Percentiles rank a stretch among this genome's conserved stretches.
Evolutionary conservation across 78 protist species (phyloP).

Genomic region (Monocercomonoides exilis): DNA sequence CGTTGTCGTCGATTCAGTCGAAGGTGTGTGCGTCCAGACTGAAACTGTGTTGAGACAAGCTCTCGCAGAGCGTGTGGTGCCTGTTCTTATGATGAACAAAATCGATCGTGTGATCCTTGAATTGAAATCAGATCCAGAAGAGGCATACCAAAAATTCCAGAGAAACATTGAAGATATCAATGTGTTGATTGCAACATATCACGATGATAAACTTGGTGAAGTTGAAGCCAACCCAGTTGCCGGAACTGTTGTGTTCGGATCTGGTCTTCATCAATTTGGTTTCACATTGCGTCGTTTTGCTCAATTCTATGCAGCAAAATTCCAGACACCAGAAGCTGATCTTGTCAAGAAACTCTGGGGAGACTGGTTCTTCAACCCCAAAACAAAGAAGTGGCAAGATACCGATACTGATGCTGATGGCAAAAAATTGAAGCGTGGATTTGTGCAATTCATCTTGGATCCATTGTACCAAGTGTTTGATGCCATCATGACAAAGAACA

Average conservation of each 20-base stretch:
- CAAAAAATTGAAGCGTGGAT: constrained; percentile 70
- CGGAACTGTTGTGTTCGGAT: constrained; percentile 92
- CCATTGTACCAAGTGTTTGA: constrained; percentile 85
- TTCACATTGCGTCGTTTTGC: constrained; percentile 68
- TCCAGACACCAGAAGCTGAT: constrained; percentile 56
- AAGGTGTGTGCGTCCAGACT: constrained; percentile 99
- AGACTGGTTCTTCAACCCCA: constrained; percentile 83
- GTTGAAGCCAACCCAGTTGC: constrained; percentile 66
- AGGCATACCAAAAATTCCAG: constrained; percentile 55
- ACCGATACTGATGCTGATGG: constrained; percentile 28
- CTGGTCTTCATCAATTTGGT: constrained; percentile 53
- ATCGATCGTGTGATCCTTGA: constrained; percentile 55
- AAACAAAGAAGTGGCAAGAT: constrained; percentile 75
- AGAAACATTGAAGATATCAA: constrained; percentile 76
- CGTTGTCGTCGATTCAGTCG: constrained; percentile 95
- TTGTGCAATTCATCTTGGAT: constrained; percentile 85
- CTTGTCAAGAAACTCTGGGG: constrained; percentile 94
- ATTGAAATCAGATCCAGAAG: constrained; percentile 88
- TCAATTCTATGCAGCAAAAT: constrained; percentile 50
- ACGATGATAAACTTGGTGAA: constrained; percentile 83
- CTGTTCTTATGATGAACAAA: constrained; percentile 12
- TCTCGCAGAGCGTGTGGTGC: constrained; percentile 40
- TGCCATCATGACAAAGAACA: constrained; percentile 73
- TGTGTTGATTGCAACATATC: constrained; percentile 56
- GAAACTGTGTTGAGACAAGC: constrained; percentile 99